Evolutionary conservation across 768 basidiomycete species (phyloP).

Genomic region (Auriscalpium orientale): DNA sequence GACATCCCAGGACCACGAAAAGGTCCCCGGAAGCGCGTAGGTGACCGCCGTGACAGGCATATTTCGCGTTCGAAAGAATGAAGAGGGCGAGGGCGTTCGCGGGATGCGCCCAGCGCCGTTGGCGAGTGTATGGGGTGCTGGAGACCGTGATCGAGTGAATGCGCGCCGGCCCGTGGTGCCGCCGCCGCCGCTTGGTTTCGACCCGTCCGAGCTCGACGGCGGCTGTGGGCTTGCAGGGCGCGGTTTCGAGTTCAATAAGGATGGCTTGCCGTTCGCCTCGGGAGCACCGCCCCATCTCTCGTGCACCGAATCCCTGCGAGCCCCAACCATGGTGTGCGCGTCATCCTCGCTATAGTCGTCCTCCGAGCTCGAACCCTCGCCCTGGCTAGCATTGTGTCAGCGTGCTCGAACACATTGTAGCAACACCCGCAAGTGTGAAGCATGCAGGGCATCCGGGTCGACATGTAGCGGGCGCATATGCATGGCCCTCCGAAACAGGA

Average conservation of each 20-base stretch:
- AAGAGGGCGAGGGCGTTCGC: conserved; percentile 33
- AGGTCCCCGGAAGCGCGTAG: conserved; percentile 40
- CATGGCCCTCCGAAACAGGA: not conserved
- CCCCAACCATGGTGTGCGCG: conserved; percentile 5
- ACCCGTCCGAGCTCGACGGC: conserved; percentile 29
- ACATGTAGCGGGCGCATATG: too few species aligned
- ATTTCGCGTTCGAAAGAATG: conserved; percentile 35
- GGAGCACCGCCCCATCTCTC: conserved; percentile 3
- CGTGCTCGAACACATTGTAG: too few species aligned
- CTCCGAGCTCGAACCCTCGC: conserved; percentile 42
- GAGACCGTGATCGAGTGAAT: conserved; percentile 72
- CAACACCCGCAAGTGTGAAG: too few species aligned
- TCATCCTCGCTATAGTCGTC: conserved; percentile 50
- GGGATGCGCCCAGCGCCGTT: conserved; percentile 29
- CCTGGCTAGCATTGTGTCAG: conserved; percentile 30
- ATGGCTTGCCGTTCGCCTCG: not conserved
- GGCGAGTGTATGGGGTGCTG: conserved; percentile 34
- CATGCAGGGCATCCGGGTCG: too few species aligned
- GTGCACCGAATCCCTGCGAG: conserved; percentile 1
- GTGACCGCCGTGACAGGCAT: conserved; percentile 14
- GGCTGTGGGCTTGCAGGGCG: conserved; percentile 8
- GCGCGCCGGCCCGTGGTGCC: conserved; percentile 32
- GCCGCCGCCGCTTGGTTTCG: conserved; percentile 30
- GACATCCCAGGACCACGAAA: conserved; percentile 38
- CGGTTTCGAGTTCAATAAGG: not conserved